Evolutionary conservation across 345 rosid species (phyloP).

Genomic region (Pistacia integerrima): DNA sequence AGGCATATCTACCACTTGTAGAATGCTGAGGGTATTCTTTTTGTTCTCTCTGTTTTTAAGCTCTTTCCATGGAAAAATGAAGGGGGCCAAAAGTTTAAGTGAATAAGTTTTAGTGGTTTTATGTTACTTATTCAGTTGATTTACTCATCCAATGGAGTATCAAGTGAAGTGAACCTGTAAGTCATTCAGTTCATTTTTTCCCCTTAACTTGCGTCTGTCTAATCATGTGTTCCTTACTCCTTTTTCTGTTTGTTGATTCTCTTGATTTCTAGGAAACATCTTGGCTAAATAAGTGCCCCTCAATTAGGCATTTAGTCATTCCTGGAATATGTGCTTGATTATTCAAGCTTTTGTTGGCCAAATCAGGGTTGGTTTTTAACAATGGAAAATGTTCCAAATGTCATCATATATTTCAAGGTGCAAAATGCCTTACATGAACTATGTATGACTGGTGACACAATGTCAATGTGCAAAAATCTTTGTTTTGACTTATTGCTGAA

Average conservation of each 20-base stretch:
- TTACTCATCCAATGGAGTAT: background rate
- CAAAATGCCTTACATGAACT: background rate
- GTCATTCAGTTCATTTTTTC: background rate
- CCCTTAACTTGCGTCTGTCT: background rate
- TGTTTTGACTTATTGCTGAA: background rate
- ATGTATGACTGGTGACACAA: background rate
- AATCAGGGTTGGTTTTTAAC: background rate
- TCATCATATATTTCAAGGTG: background rate
- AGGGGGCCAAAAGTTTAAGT: background rate
- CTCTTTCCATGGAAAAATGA: background rate
- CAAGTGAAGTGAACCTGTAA: background rate
- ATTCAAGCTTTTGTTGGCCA: background rate
- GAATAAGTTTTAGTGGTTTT: background rate
- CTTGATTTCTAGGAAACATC: background rate
- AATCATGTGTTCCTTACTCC: background rate
- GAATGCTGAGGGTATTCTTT: too few relatives aligned
- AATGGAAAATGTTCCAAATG: background rate
- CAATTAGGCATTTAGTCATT: background rate
- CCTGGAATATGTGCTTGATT: constrained; percentile 5
- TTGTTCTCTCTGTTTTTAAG: background rate
- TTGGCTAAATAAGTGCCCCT: background rate
- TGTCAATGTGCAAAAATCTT: background rate
- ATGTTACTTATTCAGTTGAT: background rate
- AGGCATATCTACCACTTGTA: too few relatives aligned
- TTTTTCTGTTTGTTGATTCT: background rate